Evolutionary conservation across 2,329 filamentous ascomycete genomes (phyloP), one percentile per base, ranked within the genome.

Genomic region (Gaeumannomyces tritici): DNA sequence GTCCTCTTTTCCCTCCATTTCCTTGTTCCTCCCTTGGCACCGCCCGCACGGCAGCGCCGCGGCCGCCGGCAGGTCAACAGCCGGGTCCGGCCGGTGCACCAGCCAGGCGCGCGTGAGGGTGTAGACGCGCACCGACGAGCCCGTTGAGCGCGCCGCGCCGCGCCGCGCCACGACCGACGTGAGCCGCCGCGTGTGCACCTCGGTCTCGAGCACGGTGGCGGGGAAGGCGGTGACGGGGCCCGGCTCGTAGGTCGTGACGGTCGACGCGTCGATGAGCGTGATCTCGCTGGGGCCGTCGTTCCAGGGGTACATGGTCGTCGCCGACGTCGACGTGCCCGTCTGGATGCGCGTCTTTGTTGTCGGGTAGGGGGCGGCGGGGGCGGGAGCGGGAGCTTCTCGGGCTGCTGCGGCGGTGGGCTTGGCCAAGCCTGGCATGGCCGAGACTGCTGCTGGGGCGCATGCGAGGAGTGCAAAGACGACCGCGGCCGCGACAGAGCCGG

Each of bases 71-170:
- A 21, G 26, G 24, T 28, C 9, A 28, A 15, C 55, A 28, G 15
- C 15, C 15, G 58, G 26, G 24, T 56, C 24, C 6, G 27, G 29
- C 15, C 35, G 29, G 27, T 60, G 42, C 7, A 60, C 59, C 26
- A 60, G 47, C 35, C 35, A 60, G 42, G 59, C 33, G 33, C 59
- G 59, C 12, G 42, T 60, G n/a, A 47, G 47, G 59, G 59, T 54
- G 59, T 60, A 60, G 13, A 26, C 12, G 26, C 35, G 29, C 24
- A 26, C 15, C 26, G 59, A 60, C 27, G 18, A 60, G 18, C 59
- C 35, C 1, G 59, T 60, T 18, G 24, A 51, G 55, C n/a, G n/a
- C n/a, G 21, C 55, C 15, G 27, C 55, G 18, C 8, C 55, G 11
- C 26, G 26, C 35, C 59, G 59, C 35, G 51, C 35, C 4, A 60